phyloP scores from a whole-genome alignment of 306 rosid species.

The Lablab purpureus region DNA sequence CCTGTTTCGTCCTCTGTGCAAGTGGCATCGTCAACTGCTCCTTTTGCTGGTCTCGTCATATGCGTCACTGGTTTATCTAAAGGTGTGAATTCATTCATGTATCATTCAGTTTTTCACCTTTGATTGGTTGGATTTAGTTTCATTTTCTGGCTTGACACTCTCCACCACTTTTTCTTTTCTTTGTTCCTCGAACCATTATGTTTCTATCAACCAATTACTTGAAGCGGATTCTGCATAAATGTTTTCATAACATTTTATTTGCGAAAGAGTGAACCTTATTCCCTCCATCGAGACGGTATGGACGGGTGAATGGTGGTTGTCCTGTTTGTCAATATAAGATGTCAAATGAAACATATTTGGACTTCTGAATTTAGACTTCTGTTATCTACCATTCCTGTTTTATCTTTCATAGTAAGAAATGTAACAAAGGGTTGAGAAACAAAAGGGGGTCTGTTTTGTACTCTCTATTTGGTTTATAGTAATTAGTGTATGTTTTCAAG shows the following conservation, averaged over 20 bases:
- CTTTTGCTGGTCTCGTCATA: conserved; percentile 83
- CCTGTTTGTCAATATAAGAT: conserved; percentile 23
- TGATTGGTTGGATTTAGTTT: conserved; percentile 1
- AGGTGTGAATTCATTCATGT: conserved; percentile 59
- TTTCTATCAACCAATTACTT: conserved; percentile 26
- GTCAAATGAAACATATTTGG: conserved; percentile 11
- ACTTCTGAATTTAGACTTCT: conserved; percentile 27
- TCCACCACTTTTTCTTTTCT: neutral
- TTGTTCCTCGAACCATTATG: neutral
- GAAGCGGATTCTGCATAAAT: neutral
- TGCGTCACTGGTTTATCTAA: conserved; percentile 97
- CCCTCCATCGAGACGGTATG: neutral
- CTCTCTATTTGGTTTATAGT: conserved; percentile 32
- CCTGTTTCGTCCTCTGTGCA: conserved; percentile 69
- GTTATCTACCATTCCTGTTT: neutral
- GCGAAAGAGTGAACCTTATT: conserved; percentile 11
- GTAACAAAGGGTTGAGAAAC: conserved; percentile 5
- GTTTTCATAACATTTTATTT: neutral
- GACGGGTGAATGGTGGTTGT: conserved; percentile 23
- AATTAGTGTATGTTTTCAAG: neutral
- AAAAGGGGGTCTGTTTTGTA: conserved; percentile 6
- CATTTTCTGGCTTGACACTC: neutral
- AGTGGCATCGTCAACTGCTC: conserved; percentile 61
- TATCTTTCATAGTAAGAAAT: conserved; percentile 5
- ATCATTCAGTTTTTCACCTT: conserved; percentile 26